Evolutionary conservation across 108 stramenopile species (phyloP), one percentile per base, ranked within the genome.

Genomic region (Cyclotella cryptica): DNA sequence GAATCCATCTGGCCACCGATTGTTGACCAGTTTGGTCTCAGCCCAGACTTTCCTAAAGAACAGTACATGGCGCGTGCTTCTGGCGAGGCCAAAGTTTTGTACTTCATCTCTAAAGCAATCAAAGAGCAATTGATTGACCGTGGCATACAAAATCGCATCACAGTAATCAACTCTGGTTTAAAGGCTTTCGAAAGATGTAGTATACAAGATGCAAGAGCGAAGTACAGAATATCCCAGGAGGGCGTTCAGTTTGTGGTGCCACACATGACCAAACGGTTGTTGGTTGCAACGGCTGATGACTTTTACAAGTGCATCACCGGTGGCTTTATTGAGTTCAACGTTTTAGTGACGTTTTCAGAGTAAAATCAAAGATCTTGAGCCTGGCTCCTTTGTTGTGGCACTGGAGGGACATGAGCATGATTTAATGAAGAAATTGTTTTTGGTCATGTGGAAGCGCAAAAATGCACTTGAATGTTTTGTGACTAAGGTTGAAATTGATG

Each of bases 381-480:
- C 89, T 17, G 94, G 94, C n/a, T 90, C 92, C 11, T 93, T 95
- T 65, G 85, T 93, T 22, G 87, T 95, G 39, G 66, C 71, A 41
- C 66, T 93, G 60, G 79, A 91, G n/a, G 92, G 92, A 7, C 92
- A 83, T 60, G 92, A 93, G 72, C 74, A 87, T 35, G 89, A 92
- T 52, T 65, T 88, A n/a, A 19, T 72, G 18, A 88, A 91, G 64
- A 93, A 93, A 51, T 76, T 95, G 83, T 78, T 81, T 18, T 42
- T 93, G n/a, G 87, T 88, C 35, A 85, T 93, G 85, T 95, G 92
- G 92, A 79, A 85, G 67, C 88, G 92, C 55, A 76, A 88, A 18
- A 85, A 87, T 40, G 85, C 83, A 29, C 46, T 72, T 19, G 72
- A 93, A 74, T 88, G 86, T 35, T 83, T 95, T 66, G 94, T 93